phyloP scores from a whole-genome alignment of 805 yeast genomes.

The Suhomyces prunicola region DNA sequence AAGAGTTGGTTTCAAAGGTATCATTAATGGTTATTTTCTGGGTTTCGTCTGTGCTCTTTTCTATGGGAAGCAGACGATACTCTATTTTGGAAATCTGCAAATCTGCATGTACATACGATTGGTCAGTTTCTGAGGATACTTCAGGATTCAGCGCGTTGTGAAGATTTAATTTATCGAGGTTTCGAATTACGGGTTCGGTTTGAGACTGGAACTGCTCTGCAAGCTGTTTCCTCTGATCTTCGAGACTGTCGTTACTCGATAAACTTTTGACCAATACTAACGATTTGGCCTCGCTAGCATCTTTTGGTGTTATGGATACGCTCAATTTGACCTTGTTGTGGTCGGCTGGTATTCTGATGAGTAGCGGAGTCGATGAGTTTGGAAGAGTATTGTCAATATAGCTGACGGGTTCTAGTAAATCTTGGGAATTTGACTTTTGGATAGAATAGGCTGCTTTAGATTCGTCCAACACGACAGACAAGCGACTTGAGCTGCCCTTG shows the following conservation, averaged over 20 bases:
- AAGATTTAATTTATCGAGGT: neutral
- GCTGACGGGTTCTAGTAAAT: slow-evolving; percentile 14
- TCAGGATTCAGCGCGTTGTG: neutral
- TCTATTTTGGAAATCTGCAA: slow-evolving; percentile 24
- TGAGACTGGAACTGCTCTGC: slow-evolving; percentile 1
- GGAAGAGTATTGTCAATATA: slow-evolving; percentile 19
- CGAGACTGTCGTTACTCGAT: slow-evolving; percentile 12
- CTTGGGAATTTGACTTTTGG: neutral
- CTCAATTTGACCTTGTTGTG: slow-evolving; percentile 27
- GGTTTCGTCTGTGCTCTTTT: slow-evolving; percentile 9
- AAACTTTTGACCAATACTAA: slow-evolving; percentile 33
- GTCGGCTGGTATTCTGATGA: slow-evolving; percentile 24
- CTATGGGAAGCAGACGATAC: slow-evolving; percentile 25
- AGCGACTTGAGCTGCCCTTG: slow-evolving; percentile 21
- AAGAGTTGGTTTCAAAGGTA: slow-evolving; percentile 11
- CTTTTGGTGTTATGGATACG: slow-evolving; percentile 19
- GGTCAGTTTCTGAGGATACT: neutral
- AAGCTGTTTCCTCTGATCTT: slow-evolving; percentile 10
- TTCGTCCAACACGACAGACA: slow-evolving; percentile 18
- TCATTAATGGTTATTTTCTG: slow-evolving; percentile 31
- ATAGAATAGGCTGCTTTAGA: slow-evolving; percentile 17
- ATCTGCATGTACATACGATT: neutral
- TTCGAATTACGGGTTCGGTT: neutral
- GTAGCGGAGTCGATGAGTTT: slow-evolving; percentile 23
- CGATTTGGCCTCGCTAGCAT: slow-evolving; percentile 11